phyloP scores from a whole-genome alignment of 257 asterid genomes.

The Thymus quinquecostatus region DNA sequence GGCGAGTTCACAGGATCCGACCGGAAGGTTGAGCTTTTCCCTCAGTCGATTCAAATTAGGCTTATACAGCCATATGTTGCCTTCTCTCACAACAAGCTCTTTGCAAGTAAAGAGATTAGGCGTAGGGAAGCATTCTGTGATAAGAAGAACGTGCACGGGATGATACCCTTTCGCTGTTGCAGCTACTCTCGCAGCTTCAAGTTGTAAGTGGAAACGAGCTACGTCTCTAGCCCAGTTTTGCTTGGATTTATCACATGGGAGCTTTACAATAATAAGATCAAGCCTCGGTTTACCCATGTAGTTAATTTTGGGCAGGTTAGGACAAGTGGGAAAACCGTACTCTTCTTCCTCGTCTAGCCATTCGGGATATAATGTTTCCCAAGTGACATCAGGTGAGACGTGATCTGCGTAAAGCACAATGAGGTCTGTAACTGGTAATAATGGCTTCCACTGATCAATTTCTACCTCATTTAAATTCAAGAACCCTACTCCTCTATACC shows the following conservation, averaged over 20 bases:
- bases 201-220: conserved; percentile 87
- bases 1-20: conserved; percentile 94
- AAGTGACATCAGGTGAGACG: conserved; percentile 58
- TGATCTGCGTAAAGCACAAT: conserved; percentile 55
- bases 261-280: conserved; percentile 82
- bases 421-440: conserved; percentile 77
- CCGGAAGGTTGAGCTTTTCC: conserved; percentile 79
- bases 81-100: conserved; percentile 67
- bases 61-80: conserved; percentile 78
- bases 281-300: conserved; percentile 70
- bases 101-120: conserved; percentile 91
- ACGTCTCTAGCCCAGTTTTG: conserved; percentile 78
- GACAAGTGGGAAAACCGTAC: conserved; percentile 80
- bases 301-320: conserved; percentile 59
- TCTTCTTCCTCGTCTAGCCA: conserved; percentile 98
- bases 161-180: conserved; percentile 71
- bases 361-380: conserved; percentile 94
- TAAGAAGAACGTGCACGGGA: conserved; percentile 63
- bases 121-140: conserved; percentile 80
- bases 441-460: conserved; percentile 55
- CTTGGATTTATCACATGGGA: conserved; percentile 73
- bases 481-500: conserved; percentile 68
- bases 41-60: conserved; percentile 65
- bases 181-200: conserved; percentile 84
- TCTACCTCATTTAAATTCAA: conserved; percentile 77